Base-by-base conservation (phyloP, 2,329 filamentous ascomycete genomes). In the Plectosphaerella sp. region DNA sequence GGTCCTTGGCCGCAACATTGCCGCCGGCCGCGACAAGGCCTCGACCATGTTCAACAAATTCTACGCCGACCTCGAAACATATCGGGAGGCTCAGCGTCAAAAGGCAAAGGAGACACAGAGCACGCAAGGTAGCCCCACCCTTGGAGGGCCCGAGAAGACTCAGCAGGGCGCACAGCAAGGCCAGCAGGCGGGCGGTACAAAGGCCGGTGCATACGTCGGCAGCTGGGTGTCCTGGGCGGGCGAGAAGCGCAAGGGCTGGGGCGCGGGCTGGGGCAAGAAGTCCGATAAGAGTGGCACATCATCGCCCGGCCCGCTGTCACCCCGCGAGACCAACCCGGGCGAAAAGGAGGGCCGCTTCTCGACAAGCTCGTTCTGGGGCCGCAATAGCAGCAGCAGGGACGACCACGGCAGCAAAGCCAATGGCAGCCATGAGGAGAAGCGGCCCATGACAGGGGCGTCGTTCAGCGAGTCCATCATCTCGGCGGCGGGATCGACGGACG, bases 21-120 rank as follows among this genome's bases (percentile, higher is more conserved):
- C 89, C 4, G 90, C 88, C 1, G 92, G 94, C 0, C 86, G 88
- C 51, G 91, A 94, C 62, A 95, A 93, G 71, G 89, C 96, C 1
- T 91, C 87, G 18, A 87, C 84, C 5, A 87, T 94, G 37, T 90
- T 97, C 68, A 95, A 88, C 67, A 91, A 84, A 62, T 77, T 97
- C 25, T 97, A 95, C 77, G 83, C 90, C 0, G 93, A 97, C 61
- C 89, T 97, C 71, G 93, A 97, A 70, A 64, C 65, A 67, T 69
- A 78, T 62, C 62, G 75, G 50, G 70, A 79, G 65, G 67, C 75
- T 57, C 65, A 80, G 58, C 54, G 73, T 37, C 59, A 72, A 51
- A 60, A 76, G 39, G 60, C 66, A 47, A 62, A 80, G 58, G 63
- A 78, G 61, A 3, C 61, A 64, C 62, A 60, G 62, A 53, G 61